Base-by-base conservation (phyloP, 179 eudicot species). In the Beta corolliflora region DNA sequence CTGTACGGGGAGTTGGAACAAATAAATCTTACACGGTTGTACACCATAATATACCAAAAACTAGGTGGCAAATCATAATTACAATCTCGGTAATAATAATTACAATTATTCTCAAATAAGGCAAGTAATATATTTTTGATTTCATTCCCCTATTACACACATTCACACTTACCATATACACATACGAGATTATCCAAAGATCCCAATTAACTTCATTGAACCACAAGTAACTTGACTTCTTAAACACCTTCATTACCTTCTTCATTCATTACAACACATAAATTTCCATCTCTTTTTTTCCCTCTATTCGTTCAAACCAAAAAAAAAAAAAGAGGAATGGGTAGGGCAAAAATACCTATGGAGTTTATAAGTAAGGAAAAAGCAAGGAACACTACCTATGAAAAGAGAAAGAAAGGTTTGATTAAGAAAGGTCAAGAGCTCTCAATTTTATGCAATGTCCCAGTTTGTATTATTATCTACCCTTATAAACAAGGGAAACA, bases 401-500 rank as follows among this genome's bases (percentile, higher is more conserved):
- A 80, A 59, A 90, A 89, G 76, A 80, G 94, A 50, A 89, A 86
- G 60, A 88, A 86, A 69, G 89, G 90, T 0, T 71, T 91, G 52
- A 67, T 76, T 73, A 89, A 89, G 83, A 91, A 91, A 83, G 81
- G 87, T n/a, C 75, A 84, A 13, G 93, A 91, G 45, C 66, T 91
- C 12, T 84, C 92, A 18, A 85, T 87, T 1, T 87, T 91, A 5
- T 91, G 94, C n/a, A 82, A 86, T 71, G 93, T 89, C 0, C 83
- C 84, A n/a, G 80, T 87, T 45, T 89, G 93, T 83, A 76, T 91
- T 61, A 82, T 91, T 48, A 82, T 90, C 65, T 86, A 86, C 80
- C 90, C 88, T 11, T 82, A 61, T 14, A 68, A 46, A 9, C 58
- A 83, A 15, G 81, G 79, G 41, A 73, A 79, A 45, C 60, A 15